Base-by-base conservation (phyloP, 345 rosid genomes). In the Gossypium thurberi region DNA sequence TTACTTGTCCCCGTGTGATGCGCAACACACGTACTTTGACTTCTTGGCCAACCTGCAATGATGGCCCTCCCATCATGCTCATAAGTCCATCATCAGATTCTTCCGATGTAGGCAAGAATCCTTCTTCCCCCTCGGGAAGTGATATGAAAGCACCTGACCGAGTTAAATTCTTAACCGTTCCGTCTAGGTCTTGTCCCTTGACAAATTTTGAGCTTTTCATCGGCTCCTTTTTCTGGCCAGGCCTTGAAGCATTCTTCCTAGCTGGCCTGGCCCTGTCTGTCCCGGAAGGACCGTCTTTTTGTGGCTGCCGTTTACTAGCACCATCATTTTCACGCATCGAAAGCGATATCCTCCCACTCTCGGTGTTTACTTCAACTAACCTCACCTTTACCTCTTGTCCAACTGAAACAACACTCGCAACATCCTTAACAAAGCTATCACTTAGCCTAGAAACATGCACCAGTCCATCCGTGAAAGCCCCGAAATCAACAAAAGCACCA, bases 401-500 rank as follows among this genome's bases (percentile, higher is more conserved):
- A 75, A 94, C 76, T 13, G 98, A 80, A 71, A 94, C 97, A 67
- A 92, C 76, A 81, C 76, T 81, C 17, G 84, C 85, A 61, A 90
- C 97, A 84, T 94, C 98, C 84, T 90, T 88, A 60, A 94, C 94
- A 76, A 86, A 94, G 81, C 74, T 81, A 69, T 88, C 87, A 63
- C 97, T 92, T 85, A 94, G 66, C 81, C 78, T 84, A 65, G 97
- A 94, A 72, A 92, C 98, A 82, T 89, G 98, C 11, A 90, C 97
- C 74, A 92, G 77, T 44, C 98, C 97, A 76, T 92, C 95, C 57
- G 97, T 89, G 82, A 90, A 94, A 48, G 98, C 95, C 75, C 98
- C 97, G 70, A 92, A 87, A 79, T 85, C 87, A 65, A 92, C 83
- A 57, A 94, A 90, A 65, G 98, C 95, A 68, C 97, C 98, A 83